Percentiles rank a stretch among this genome's conserved stretches.
These are phyloP conservation scores for Aspergillus jensenii DNA, from an alignment of 2,329 filamentous ascomycete species.

Conservation along the genomic window DNA sequence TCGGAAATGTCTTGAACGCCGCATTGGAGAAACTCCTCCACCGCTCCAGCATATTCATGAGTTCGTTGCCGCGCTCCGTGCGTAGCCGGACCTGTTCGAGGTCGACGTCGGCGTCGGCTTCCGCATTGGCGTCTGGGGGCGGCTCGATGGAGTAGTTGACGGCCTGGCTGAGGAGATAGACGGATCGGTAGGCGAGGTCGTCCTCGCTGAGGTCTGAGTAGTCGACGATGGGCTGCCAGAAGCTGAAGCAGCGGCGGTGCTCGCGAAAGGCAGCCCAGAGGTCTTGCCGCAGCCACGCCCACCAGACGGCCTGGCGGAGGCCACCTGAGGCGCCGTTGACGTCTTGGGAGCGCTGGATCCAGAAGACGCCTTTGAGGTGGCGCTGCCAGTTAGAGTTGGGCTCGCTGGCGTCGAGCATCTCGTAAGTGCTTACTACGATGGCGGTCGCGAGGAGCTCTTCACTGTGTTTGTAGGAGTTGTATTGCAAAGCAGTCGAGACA, in stretches of 20 bases:
- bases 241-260: slow-evolving; percentile 55
- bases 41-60: background rate
- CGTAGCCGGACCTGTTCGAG: background rate
- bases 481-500: slow-evolving; percentile 59
- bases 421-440: slow-evolving; percentile 63
- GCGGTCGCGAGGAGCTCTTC: slow-evolving; percentile 60
- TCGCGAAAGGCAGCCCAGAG: slow-evolving; percentile 65
- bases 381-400: slow-evolving; percentile 59
- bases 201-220: background rate
- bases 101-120: background rate
- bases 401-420: slow-evolving; percentile 58
- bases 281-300: slow-evolving; percentile 66
- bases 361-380: slow-evolving; percentile 65
- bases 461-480: slow-evolving; percentile 57
- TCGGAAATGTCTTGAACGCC: background rate
- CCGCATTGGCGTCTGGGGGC: background rate
- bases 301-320: slow-evolving; percentile 61
- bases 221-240: slow-evolving; percentile 43
- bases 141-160: background rate
- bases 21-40: background rate
- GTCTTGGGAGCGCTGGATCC: slow-evolving; percentile 64
- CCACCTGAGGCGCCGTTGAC: slow-evolving; percentile 60
- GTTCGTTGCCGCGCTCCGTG: background rate
- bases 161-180: background rate
- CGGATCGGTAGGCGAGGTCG: background rate